A percentile compares a stretch with the other conserved stretches of the same genome.
Conservation (phyloP, 2,329 filamentous ascomycete genomes). For the Aotearoamyces nothofagi region DNA sequence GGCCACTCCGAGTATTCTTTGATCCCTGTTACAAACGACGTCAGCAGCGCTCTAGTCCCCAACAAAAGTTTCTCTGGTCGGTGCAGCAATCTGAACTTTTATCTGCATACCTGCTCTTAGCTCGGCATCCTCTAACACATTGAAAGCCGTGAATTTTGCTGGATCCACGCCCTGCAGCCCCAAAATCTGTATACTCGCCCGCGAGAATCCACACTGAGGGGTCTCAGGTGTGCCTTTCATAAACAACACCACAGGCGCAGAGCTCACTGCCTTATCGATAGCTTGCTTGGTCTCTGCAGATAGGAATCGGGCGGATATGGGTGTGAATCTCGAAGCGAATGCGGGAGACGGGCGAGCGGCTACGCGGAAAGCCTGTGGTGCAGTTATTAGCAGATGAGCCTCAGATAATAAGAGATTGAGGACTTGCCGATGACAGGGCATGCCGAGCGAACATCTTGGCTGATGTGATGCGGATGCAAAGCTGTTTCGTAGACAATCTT, state of each 20-base stretch:
- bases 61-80: not conserved
- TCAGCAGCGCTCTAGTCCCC: conserved; percentile 4
- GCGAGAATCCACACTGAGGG: conserved; percentile 92
- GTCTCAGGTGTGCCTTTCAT: conserved; percentile 98
- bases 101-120: conserved; percentile 66
- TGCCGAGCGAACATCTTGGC: conserved; percentile 15
- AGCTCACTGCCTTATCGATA: conserved; percentile 79
- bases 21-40: conserved; percentile 53
- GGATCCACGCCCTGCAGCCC: conserved; percentile 92
- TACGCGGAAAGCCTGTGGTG: conserved; percentile 27
- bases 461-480: not conserved
- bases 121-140: conserved; percentile 85
- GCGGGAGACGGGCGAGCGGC: conserved; percentile 22
- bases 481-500: not conserved
- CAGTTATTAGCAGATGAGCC: conserved; percentile 6
- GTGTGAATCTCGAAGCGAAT: conserved; percentile 12
- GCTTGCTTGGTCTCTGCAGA: conserved; percentile 67
- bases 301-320: conserved; percentile 41
- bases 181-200: conserved; percentile 87
- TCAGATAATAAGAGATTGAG: conserved; percentile 1
- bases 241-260: conserved; percentile 88
- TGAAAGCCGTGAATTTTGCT: conserved; percentile 92
- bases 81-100: too few species aligned
- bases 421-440: conserved; percentile 15
- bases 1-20: conserved; percentile 99